Percentiles rank a stretch among this genome's conserved stretches.
These are phyloP conservation scores for Verbascum thapsus DNA, from an alignment of 257 asterid species.

Conservation along the genomic window DNA sequence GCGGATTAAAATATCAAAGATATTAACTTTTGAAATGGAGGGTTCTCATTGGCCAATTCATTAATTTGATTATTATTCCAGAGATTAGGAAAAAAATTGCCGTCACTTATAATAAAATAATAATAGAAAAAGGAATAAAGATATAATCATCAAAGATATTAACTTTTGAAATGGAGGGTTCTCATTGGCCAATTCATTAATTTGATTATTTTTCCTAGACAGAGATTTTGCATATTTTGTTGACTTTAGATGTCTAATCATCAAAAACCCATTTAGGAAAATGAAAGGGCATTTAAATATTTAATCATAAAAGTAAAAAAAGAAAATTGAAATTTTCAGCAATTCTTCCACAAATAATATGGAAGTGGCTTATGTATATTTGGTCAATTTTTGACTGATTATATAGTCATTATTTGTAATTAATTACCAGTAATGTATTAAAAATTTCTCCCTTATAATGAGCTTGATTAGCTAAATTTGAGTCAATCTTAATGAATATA, in stretches of 20 bases:
- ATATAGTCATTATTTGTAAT: too few relatives aligned
- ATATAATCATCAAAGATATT: background rate
- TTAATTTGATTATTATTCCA: background rate
- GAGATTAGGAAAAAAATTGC: background rate
- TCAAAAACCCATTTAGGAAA: background rate
- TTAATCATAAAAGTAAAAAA: background rate
- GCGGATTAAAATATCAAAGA: conserved; percentile 11
- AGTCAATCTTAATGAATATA: too few relatives aligned
- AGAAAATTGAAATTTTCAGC: background rate
- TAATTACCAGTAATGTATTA: too few relatives aligned
- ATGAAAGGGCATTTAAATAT: background rate
- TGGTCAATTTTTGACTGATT: too few relatives aligned
- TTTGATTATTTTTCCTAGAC: background rate
- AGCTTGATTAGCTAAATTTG: too few relatives aligned
- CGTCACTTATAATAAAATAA: background rate
- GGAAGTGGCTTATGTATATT: background rate
- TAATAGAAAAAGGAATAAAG: too few relatives aligned
- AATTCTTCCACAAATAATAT: background rate
- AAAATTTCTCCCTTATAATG: too few relatives aligned
- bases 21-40: background rate
- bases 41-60: conserved; percentile 26
- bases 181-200: conserved; percentile 27
- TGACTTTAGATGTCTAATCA: conserved; percentile 19
- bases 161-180: background rate
- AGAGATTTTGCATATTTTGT: background rate